A percentile compares a stretch with the other conserved stretches of the same genome.
phyloP scores from a whole-genome alignment of 495 filamentous ascomycete genomes.

The Neurospora sp. region DNA sequence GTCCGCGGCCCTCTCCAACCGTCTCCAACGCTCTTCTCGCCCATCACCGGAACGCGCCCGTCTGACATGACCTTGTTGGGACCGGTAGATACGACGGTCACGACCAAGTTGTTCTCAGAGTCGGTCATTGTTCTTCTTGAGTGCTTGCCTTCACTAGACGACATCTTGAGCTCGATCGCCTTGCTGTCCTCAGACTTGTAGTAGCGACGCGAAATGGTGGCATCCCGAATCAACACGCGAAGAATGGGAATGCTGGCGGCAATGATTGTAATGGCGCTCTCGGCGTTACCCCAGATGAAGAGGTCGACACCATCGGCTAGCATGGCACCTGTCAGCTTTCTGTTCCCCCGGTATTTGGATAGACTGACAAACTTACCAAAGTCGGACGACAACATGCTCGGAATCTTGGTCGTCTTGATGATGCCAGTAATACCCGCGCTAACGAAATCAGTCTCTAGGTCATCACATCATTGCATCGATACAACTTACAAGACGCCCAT shows the following conservation, averaged over 20 bases:
- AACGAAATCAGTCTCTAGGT: background rate
- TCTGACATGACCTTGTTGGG: background rate
- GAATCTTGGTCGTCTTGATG: constrained; percentile 16
- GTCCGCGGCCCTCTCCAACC: background rate
- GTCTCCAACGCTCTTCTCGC: background rate
- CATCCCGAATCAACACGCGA: constrained; percentile 18
- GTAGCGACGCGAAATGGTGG: background rate
- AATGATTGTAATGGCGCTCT: constrained; percentile 26
- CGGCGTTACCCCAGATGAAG: constrained; percentile 17
- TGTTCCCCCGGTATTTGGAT: background rate
- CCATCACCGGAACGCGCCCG: background rate
- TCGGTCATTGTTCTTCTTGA: background rate
- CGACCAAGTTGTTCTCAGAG: background rate
- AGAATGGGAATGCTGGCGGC: constrained; percentile 28
- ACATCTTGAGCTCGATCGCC: background rate
- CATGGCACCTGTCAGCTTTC: background rate
- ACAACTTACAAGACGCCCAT: constrained; percentile 14
- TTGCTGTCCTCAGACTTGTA: background rate
- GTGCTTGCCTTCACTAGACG: background rate
- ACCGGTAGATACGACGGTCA: background rate
- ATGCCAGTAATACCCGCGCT: constrained; percentile 23
- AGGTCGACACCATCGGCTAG: constrained; percentile 13
- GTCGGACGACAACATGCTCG: background rate
- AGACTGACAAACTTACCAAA: constrained; percentile 4
- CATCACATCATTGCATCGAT: background rate